These are phyloP conservation scores for Bjerkandera adusta DNA, from an alignment of 1,284 basidiomycete genomes.

Conservation along the genomic window DNA sequence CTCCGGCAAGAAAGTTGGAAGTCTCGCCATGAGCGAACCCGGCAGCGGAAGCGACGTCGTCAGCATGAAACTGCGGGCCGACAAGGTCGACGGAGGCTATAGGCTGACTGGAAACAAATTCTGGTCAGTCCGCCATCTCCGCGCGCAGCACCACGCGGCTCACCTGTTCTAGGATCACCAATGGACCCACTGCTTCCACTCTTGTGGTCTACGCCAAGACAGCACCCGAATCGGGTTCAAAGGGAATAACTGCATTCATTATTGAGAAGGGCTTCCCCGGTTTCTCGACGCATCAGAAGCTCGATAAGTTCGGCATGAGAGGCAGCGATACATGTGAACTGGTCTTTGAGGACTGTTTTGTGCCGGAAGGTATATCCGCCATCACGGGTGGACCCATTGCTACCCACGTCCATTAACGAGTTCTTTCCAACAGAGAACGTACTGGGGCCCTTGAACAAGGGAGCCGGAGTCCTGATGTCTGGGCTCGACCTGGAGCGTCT, in stretches of 20 bases:
- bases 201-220: slow-evolving; percentile 95
- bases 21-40: slow-evolving; percentile 92
- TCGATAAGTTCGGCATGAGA: slow-evolving; percentile 97
- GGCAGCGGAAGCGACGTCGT: slow-evolving; percentile 92
- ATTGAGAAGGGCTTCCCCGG: slow-evolving; percentile 81
- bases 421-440: slow-evolving; percentile 72
- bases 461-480: slow-evolving; percentile 90
- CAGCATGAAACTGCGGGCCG: slow-evolving; percentile 83
- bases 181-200: slow-evolving; percentile 87
- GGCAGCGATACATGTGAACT: slow-evolving; percentile 95
- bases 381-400: not conserved
- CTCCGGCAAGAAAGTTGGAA: slow-evolving; percentile 82
- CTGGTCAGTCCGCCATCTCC: slow-evolving; percentile 56
- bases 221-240: slow-evolving; percentile 72
- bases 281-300: slow-evolving; percentile 86
- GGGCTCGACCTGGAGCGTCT: slow-evolving; percentile 92
- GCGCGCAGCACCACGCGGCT: not conserved
- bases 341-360: slow-evolving; percentile 88
- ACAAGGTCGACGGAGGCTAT: slow-evolving; percentile 75
- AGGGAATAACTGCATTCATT: slow-evolving; percentile 93
- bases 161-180: slow-evolving; percentile 77
- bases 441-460: slow-evolving; percentile 77
- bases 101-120: slow-evolving; percentile 89
- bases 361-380: slow-evolving; percentile 66
- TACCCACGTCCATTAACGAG: not conserved